Evolutionary conservation across 2,329 filamentous ascomycete species (phyloP), one percentile per base, ranked within the genome.

Genomic region (Fusarium nygamai): DNA sequence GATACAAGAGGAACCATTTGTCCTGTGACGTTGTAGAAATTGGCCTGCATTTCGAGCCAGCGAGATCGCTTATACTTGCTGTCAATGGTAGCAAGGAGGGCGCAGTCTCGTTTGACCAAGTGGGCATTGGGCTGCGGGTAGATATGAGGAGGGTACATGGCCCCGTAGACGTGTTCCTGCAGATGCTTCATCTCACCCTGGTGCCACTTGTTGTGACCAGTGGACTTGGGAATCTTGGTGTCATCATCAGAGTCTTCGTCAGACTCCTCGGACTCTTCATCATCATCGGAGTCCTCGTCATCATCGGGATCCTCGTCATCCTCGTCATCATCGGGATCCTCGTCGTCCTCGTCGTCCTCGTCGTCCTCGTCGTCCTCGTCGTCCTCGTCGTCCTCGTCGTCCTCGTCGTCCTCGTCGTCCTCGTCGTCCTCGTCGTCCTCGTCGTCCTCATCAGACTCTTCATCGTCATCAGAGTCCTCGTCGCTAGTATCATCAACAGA

Each of bases 1-100:
- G 82, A 73, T 39, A 82, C 79, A 13, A 83, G 72, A 3, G 83
- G 81, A 1, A 86, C 76, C 80, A 85, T 81, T 12, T 82, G 78
- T 8, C 85, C 85, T 0, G 84, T 86, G 50, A 77, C 82, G 65
- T 86, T 85, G 76, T 79, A 83, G 61, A 86, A 85, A 56, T 82
- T 82, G 36, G 84, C 83, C 69, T 86, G 85, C 78, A 86, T 82
- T 67, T 85, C 82, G 2, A 85, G 78, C 82, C 83, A 86, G 31
- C 79, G 79, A 34, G 78, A 77, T 27, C 69, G 76, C 53, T 80
- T 78, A 43, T 81, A 78, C 59, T 80, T 79, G 67, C 79, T 80
- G 34, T 83, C 80, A 5, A 84, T 72, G 12, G 80, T 64, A 5
- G 79, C 83, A 8, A 86, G 79, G 9, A 85, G 75, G 20, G 78